Conservation (phyloP, 1,284 basidiomycete species). For the Austroboletus niveus region DNA sequence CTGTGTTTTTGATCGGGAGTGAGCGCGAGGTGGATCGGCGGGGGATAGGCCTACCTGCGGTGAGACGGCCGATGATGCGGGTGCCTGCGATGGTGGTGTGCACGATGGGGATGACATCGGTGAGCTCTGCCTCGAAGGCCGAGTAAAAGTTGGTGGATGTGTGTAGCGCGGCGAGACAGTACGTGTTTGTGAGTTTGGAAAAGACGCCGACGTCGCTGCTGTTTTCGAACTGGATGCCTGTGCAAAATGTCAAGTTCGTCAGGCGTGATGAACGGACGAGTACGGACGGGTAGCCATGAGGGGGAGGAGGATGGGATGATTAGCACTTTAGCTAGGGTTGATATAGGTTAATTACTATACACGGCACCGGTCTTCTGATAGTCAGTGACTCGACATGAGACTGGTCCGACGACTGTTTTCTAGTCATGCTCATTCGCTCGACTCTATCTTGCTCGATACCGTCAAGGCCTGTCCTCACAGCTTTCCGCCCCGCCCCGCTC, state of each 20-base stretch:
- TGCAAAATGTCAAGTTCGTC: neutral
- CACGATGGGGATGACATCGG: slow-evolving; percentile 93
- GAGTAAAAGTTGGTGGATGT: slow-evolving; percentile 99
- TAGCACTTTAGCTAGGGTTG: no score
- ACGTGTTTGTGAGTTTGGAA: slow-evolving; percentile 93
- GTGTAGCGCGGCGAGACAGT: slow-evolving; percentile 90
- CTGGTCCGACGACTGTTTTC: neutral
- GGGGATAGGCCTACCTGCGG: slow-evolving; percentile 63
- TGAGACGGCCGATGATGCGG: slow-evolving; percentile 90
- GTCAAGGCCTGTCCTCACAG: slow-evolving; percentile 51
- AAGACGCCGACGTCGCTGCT: slow-evolving; percentile 96
- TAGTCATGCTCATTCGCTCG: slow-evolving; percentile 33
- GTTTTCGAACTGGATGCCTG: slow-evolving; percentile 95
- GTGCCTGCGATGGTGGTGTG: slow-evolving; percentile 97
- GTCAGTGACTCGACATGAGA: slow-evolving; percentile 4
- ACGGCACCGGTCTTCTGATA: neutral
- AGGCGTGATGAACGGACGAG: neutral
- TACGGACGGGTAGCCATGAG: slow-evolving; percentile 67
- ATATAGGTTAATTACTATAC: no score
- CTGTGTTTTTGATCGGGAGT: slow-evolving; percentile 35
- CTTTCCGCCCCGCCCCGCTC: neutral
- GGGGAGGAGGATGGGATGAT: neutral
- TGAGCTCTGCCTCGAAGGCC: slow-evolving; percentile 92
- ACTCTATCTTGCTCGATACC: slow-evolving; percentile 63
- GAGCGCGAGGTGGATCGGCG: neutral